A percentile compares a stretch with the other conserved stretches of the same genome.
These are phyloP conservation scores for Phytopythium helicoides DNA, from an alignment of 352 stramenopile species.

Conservation along the genomic window DNA sequence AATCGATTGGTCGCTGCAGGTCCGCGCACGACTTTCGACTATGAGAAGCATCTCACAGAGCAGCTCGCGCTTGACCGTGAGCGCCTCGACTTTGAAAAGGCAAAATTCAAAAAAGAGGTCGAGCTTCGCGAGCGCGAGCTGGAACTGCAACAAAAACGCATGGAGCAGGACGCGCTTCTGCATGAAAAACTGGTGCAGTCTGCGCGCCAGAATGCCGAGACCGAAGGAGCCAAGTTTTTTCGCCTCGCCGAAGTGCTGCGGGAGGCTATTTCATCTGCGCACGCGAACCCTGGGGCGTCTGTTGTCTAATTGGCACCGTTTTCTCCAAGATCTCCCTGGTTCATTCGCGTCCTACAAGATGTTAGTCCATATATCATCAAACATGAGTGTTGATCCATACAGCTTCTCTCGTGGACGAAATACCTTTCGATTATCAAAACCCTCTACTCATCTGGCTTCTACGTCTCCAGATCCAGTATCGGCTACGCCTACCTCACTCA, in stretches of 20 bases:
- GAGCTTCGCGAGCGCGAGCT: constrained; percentile 70
- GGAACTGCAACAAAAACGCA: constrained; percentile 54
- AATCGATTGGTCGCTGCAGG: constrained; percentile 26
- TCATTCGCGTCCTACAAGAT: no score
- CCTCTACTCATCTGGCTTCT: no score
- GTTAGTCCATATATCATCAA: no score
- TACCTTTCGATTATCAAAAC: no score
- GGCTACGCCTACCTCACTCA: no score
- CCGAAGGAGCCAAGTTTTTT: constrained; percentile 55
- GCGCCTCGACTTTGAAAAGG: constrained; percentile 68
- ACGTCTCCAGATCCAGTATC: no score
- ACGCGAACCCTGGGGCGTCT: constrained; percentile 28
- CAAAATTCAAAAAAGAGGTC: constrained; percentile 71
- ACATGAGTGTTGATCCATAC: no score
- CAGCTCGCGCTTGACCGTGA: constrained; percentile 71
- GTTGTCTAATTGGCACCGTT: constrained; percentile 22
- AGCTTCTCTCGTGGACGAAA: no score
- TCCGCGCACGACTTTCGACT: constrained; percentile 52
- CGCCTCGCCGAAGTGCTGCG: constrained; percentile 60
- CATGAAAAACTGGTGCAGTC: constrained; percentile 54
- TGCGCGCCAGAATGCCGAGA: constrained; percentile 39
- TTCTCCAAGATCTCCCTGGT: neutral
- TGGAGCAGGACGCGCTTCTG: constrained; percentile 56
- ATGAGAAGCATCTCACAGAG: constrained; percentile 73
- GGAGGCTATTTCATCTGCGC: constrained; percentile 36